Evolutionary conservation across 345 rosid species (phyloP).

Genomic region (Aquilaria sinensis): DNA sequence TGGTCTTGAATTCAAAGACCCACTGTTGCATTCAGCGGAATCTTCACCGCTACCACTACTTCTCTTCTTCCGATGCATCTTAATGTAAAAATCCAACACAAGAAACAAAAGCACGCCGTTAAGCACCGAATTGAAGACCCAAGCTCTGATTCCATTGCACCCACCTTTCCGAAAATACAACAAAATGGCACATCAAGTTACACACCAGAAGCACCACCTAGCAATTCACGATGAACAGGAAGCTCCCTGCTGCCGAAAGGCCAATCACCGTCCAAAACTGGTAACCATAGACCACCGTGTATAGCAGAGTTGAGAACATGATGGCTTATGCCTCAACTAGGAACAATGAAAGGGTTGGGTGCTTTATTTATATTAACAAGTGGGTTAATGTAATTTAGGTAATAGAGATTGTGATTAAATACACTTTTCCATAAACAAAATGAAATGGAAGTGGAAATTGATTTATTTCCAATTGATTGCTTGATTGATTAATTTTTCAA

Average conservation of each 20-base stretch:
- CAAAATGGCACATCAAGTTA: constrained; percentile 66
- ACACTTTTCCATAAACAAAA: too few relatives aligned
- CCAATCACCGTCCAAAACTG: constrained; percentile 88
- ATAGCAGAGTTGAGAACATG: constrained; percentile 47
- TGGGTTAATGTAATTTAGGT: too few relatives aligned
- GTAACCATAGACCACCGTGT: constrained; percentile 76
- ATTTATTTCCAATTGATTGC: too few relatives aligned
- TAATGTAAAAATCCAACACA: constrained; percentile 50
- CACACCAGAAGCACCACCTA: constrained; percentile 55
- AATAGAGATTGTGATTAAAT: too few relatives aligned
- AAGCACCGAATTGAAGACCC: constrained; percentile 73
- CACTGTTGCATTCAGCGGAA: too few relatives aligned
- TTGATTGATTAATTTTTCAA: too few relatives aligned
- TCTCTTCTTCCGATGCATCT: too few relatives aligned
- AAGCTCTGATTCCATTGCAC: constrained; percentile 88
- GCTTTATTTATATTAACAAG: too few relatives aligned
- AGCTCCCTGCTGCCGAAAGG: constrained; percentile 47
- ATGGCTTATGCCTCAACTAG: constrained; percentile 32
- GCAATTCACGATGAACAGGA: constrained; percentile 62
- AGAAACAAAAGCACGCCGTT: constrained; percentile 54
- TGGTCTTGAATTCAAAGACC: too few relatives aligned
- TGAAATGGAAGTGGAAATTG: too few relatives aligned
- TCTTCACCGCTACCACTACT: too few relatives aligned
- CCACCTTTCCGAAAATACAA: constrained; percentile 81
- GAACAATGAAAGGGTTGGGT: constrained; percentile 63